Conservation (phyloP, 495 filamentous ascomycete genomes). For the Penicillium arizonense region DNA sequence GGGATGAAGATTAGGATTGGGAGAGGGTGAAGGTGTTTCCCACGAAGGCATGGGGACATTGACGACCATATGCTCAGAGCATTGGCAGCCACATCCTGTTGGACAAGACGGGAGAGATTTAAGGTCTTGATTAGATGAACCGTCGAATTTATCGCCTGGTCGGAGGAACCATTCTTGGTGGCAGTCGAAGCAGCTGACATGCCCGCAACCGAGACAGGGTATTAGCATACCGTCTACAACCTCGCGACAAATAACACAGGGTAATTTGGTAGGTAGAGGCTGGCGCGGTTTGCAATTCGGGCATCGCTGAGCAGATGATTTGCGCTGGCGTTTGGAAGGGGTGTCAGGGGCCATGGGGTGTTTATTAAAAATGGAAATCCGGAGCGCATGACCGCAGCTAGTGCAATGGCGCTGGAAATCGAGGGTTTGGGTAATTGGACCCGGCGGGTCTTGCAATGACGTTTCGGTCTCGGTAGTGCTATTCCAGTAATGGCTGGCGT, state of each 20-base stretch:
- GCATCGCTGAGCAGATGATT: conserved; percentile 21
- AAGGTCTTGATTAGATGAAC: conserved; percentile 5
- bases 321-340: conserved; percentile 20
- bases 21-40: conserved; percentile 10
- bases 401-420: conserved; percentile 47
- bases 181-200: conserved; percentile 51
- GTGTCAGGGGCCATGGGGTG: conserved; percentile 16
- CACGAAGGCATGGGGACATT: conserved; percentile 26
- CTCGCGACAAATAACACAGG: conserved; percentile 49
- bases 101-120: conserved; percentile 36
- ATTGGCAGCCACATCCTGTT: conserved; percentile 50
- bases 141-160: conserved; percentile 12
- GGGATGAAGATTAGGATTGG: background rate
- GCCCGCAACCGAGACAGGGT: conserved; percentile 52
- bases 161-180: conserved; percentile 40
- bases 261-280: conserved; percentile 35
- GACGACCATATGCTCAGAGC: conserved; percentile 40
- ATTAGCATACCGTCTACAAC: conserved; percentile 48
- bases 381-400: conserved; percentile 40
- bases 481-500: conserved; percentile 22
- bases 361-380: conserved; percentile 40
- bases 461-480: conserved; percentile 20
- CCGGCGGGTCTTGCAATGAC: conserved; percentile 19
- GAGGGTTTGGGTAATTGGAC: conserved; percentile 23
- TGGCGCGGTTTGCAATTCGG: conserved; percentile 40